Evolutionary conservation across 129 eudicot genomes (phyloP).

Genomic region (Lonicera japonica): DNA sequence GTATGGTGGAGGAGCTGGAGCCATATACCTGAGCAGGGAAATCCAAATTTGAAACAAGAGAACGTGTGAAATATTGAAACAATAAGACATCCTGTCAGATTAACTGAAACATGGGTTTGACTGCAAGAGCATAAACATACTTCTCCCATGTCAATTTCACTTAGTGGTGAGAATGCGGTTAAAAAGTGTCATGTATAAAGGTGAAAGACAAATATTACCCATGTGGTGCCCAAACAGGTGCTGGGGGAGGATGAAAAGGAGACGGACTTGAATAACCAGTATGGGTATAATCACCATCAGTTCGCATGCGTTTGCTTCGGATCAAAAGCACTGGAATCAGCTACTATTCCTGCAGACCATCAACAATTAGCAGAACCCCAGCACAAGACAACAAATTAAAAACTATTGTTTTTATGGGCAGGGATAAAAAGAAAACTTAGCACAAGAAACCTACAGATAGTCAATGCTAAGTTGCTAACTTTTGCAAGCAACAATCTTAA

Average conservation of each 20-base stretch:
- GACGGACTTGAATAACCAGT: slow-evolving; percentile 84
- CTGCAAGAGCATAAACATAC: not conserved
- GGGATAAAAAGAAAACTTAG: not conserved
- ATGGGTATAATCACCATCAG: slow-evolving; percentile 92
- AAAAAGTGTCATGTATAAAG: not conserved
- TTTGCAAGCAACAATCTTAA: too few species aligned
- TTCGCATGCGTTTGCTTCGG: slow-evolving; percentile 91
- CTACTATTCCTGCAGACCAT: slow-evolving; percentile 64
- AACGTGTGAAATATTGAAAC: not conserved
- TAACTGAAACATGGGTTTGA: not conserved
- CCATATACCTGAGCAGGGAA: slow-evolving; percentile 46
- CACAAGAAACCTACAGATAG: too few species aligned
- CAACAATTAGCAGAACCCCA: not conserved
- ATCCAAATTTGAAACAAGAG: not conserved
- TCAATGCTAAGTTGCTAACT: too few species aligned
- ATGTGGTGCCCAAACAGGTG: slow-evolving; percentile 94
- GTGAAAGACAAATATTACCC: slow-evolving; percentile 43
- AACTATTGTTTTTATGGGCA: too few species aligned
- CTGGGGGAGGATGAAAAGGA: slow-evolving; percentile 91
- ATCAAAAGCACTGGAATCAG: slow-evolving; percentile 84
- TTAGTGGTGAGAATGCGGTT: too few species aligned
- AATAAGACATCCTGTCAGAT: not conserved
- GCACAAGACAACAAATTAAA: not conserved
- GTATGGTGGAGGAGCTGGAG: slow-evolving; percentile 86
- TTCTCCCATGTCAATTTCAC: too few species aligned